Evolutionary conservation across 1,139 yeast genomes (phyloP).

Genomic region (Saccharomyces hybrid): DNA sequence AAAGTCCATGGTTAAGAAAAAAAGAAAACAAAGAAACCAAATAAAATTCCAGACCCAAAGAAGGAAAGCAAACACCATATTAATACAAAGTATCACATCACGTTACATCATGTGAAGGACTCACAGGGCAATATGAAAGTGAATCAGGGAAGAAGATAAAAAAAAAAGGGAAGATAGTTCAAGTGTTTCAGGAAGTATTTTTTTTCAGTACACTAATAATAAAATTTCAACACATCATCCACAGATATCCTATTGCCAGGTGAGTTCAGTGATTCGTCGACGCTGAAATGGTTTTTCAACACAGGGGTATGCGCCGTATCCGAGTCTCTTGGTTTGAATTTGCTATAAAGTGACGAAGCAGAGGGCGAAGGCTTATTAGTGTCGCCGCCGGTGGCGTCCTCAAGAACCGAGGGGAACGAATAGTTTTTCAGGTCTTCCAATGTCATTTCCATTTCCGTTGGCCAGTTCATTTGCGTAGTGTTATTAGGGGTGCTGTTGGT

Average conservation of each 20-base stretch:
- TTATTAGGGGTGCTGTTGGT: neutral
- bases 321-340: conserved; percentile 7
- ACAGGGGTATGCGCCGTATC: conserved; percentile 18
- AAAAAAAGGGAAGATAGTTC: neutral
- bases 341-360: neutral
- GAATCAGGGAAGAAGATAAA: conserved; percentile 2
- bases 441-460: neutral
- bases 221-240: conserved; percentile 26
- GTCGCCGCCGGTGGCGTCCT: neutral
- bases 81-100: neutral
- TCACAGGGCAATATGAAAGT: neutral
- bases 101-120: neutral
- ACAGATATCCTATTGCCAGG: conserved; percentile 18
- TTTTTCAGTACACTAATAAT: conserved; percentile 21
- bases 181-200: conserved; percentile 9
- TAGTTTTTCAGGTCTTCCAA: conserved; percentile 3
- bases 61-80: neutral
- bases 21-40: neutral
- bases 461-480: neutral
- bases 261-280: conserved; percentile 12
- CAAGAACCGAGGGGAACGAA: conserved; percentile 3
- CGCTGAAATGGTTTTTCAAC: conserved; percentile 14
- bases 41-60: neutral
- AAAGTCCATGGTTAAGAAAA: neutral
- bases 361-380: neutral